Conservation (phyloP, 2,329 filamentous ascomycete species). For the Metarhizium robertsii region DNA sequence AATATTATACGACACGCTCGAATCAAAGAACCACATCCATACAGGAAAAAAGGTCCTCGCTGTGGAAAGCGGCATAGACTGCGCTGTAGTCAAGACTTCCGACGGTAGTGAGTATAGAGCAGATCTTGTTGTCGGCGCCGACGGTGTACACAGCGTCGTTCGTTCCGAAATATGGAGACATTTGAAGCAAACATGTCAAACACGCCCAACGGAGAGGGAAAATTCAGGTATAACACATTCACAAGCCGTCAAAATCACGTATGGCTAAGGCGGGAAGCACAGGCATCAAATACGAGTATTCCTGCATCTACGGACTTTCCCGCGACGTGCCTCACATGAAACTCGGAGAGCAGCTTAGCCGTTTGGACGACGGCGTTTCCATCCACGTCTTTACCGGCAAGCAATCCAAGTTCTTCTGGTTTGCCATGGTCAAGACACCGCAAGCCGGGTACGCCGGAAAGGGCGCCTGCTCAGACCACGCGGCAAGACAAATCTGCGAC, state of each 20-base stretch:
- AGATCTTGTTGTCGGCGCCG: conserved; percentile 30
- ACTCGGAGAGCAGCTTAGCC: conserved; percentile 1
- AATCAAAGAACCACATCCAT: conserved; percentile 16
- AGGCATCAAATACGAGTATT: conserved; percentile 5
- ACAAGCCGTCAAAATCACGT: neutral
- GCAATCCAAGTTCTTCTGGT: conserved; percentile 4
- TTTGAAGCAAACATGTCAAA: conserved; percentile 7
- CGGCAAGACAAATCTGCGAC: conserved; percentile 11
- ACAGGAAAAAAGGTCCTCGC: conserved; percentile 9
- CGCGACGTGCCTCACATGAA: conserved; percentile 1
- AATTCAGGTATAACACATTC: conserved; percentile 8
- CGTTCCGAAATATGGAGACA: conserved; percentile 15
- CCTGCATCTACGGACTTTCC: conserved; percentile 5
- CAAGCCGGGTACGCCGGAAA: conserved; percentile 20
- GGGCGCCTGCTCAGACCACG: neutral
- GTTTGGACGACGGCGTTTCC: neutral
- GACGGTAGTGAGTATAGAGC: conserved; percentile 26
- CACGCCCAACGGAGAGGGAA: conserved; percentile 10
- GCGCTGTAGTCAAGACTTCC: conserved; percentile 16
- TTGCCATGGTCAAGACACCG: conserved; percentile 1
- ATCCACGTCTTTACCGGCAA: conserved; percentile 4
- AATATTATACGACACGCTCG: conserved; percentile 21
- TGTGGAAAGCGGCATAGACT: conserved; percentile 5
- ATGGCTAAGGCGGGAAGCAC: neutral
- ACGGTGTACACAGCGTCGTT: conserved; percentile 29